These are phyloP conservation scores for Bromus sterilis DNA, from an alignment of 176 grass and related monocot genomes.

Conservation along the genomic window DNA sequence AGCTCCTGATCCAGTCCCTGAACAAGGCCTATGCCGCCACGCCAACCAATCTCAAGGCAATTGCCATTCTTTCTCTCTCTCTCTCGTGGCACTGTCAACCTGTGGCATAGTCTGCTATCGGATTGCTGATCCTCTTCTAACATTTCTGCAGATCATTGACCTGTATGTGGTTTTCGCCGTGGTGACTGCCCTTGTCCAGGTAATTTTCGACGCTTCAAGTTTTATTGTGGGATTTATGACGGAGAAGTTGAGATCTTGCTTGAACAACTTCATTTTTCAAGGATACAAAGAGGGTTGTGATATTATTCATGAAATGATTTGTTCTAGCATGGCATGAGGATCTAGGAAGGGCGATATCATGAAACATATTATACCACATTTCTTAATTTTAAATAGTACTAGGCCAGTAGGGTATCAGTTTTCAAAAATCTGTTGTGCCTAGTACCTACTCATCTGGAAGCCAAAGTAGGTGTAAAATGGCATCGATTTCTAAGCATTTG, in stretches of 20 bases:
- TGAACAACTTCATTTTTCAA: neutral
- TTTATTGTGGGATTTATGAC: neutral
- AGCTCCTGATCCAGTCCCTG: conserved; percentile 70
- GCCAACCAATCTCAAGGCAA: conserved; percentile 75
- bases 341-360: neutral
- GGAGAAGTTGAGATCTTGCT: neutral
- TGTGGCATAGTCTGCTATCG: neutral
- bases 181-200: conserved; percentile 60
- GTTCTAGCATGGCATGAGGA: neutral
- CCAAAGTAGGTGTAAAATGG: neutral
- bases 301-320: neutral
- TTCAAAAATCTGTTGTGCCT: neutral
- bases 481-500: neutral
- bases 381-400: neutral
- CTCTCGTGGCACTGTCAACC: too few species aligned
- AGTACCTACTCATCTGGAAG: neutral
- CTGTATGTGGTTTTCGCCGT: conserved; percentile 70
- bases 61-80: neutral
- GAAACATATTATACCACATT: neutral
- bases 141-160: conserved; percentile 67
- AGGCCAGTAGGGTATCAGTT: neutral
- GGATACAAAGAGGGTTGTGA: neutral
- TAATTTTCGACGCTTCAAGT: neutral
- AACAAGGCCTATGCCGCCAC: conserved; percentile 69
- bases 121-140: neutral